phyloP scores from a whole-genome alignment of 2,329 filamentous ascomycete genomes.

The Diplodia sapinea region DNA sequence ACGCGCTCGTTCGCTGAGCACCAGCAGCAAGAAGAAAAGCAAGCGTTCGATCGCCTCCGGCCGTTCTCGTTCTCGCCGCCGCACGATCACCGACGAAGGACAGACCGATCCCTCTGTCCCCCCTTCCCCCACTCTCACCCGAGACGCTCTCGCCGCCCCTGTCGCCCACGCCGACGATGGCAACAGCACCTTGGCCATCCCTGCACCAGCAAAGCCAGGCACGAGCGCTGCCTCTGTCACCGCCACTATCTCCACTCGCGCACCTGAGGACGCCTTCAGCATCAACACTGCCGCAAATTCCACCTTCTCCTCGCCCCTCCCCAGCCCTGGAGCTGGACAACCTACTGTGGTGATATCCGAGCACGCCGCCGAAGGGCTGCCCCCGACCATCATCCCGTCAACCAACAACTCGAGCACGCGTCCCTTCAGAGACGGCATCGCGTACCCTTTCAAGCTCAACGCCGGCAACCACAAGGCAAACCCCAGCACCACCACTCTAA shows the following conservation, averaged over 20 bases:
- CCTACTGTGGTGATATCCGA: slow-evolving; percentile 25
- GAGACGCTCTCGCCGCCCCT: slow-evolving; percentile 17
- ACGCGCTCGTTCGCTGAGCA: slow-evolving; percentile 29
- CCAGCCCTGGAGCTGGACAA: slow-evolving; percentile 20
- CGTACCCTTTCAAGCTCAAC: slow-evolving; percentile 73
- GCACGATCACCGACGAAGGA: slow-evolving; percentile 43
- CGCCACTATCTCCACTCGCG: slow-evolving; percentile 29
- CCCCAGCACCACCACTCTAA: slow-evolving; percentile 21
- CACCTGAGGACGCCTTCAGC: neutral
- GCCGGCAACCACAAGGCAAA: slow-evolving; percentile 23
- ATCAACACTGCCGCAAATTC: slow-evolving; percentile 21
- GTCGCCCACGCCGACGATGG: slow-evolving; percentile 2
- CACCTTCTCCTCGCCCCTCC: slow-evolving; percentile 23
- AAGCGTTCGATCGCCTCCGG: slow-evolving; percentile 22
- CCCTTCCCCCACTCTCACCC: slow-evolving; percentile 28
- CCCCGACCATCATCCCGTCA: slow-evolving; percentile 51
- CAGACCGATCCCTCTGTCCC: slow-evolving; percentile 35
- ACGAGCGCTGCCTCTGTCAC: slow-evolving; percentile 23
- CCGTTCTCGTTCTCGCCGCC: slow-evolving; percentile 41
- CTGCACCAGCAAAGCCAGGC: neutral
- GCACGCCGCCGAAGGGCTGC: slow-evolving; percentile 27
- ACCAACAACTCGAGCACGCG: slow-evolving; percentile 64
- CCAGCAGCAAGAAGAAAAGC: slow-evolving; percentile 28
- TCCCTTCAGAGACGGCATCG: slow-evolving; percentile 71
- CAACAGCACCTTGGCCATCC: slow-evolving; percentile 11